Percentiles rank a stretch among this genome's conserved stretches.
These are phyloP conservation scores for Waitea zeae DNA, from an alignment of 1,284 basidiomycete genomes.

Conservation along the genomic window DNA sequence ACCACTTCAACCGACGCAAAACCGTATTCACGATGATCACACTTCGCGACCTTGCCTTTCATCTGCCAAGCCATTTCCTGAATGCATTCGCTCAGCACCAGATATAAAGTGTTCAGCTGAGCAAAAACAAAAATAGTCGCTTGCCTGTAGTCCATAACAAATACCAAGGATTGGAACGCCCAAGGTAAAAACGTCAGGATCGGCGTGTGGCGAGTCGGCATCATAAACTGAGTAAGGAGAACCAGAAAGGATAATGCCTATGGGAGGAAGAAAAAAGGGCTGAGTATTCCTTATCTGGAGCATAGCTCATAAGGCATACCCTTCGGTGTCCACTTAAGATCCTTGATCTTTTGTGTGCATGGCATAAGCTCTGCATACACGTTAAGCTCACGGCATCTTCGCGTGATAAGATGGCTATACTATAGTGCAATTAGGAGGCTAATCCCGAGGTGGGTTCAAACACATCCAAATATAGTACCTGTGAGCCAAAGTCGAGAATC, in stretches of 20 bases:
- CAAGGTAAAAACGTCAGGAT: conserved; percentile 85
- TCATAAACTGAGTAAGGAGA: conserved; percentile 99
- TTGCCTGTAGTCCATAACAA: conserved; percentile 92
- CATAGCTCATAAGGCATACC: conserved; percentile 27
- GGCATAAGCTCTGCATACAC: conserved; percentile 98
- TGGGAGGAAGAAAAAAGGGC: too few species aligned
- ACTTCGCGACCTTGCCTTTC: conserved; percentile 77
- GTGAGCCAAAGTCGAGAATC: conserved; percentile 96
- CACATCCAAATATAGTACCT: conserved; percentile 49
- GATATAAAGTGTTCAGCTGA: not conserved
- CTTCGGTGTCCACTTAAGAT: conserved; percentile 90
- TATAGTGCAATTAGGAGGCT: conserved; percentile 22
- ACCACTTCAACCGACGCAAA: conserved; percentile 71
- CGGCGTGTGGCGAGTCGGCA: conserved; percentile 82
- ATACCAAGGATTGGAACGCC: conserved; percentile 93
- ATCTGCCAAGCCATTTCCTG: conserved; percentile 92
- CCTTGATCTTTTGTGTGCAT: conserved; percentile 85
- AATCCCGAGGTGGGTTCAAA: conserved; percentile 8
- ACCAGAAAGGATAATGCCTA: conserved; percentile 94
- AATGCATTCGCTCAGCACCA: conserved; percentile 7
- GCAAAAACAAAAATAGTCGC: conserved; percentile 7
- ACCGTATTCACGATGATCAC: conserved; percentile 92
- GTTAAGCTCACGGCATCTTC: conserved; percentile 94
- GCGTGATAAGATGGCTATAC: conserved; percentile 97
- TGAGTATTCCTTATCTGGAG: not conserved